Percentiles rank a stretch among this genome's conserved stretches.
phyloP scores from a whole-genome alignment of 2,329 filamentous ascomycete genomes.

The Fusarium sp. region DNA sequence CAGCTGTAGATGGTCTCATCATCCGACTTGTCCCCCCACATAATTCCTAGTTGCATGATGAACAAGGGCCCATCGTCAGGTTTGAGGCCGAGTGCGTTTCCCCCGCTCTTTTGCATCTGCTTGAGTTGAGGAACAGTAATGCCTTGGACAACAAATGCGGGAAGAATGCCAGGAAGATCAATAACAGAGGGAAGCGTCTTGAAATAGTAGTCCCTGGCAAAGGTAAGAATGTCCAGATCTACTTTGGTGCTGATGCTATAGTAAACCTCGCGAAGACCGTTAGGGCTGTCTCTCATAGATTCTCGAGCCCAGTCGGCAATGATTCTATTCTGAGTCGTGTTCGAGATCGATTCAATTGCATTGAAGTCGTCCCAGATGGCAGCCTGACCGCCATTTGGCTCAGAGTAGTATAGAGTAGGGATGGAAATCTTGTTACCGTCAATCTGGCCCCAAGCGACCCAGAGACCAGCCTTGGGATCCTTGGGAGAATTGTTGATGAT shows the following conservation, averaged over 20 bases:
- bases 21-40: constrained; percentile 40
- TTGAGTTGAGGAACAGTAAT: constrained; percentile 53
- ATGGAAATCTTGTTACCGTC: constrained; percentile 5
- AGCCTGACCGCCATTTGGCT: constrained; percentile 49
- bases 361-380: constrained; percentile 52
- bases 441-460: neutral
- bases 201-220: constrained; percentile 24
- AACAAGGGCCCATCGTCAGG: constrained; percentile 42
- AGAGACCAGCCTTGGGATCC: constrained; percentile 28
- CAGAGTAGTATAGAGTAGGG: constrained; percentile 52
- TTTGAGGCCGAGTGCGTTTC: constrained; percentile 48
- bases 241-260: constrained; percentile 26
- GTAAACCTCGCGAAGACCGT: constrained; percentile 16
- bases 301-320: constrained; percentile 9
- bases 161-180: constrained; percentile 40
- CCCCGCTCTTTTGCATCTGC: constrained; percentile 50
- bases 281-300: constrained; percentile 6
- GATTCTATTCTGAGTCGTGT: constrained; percentile 6
- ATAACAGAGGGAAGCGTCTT: constrained; percentile 39
- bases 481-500: constrained; percentile 16
- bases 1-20: constrained; percentile 49
- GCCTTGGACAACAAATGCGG: constrained; percentile 53
- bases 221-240: constrained; percentile 8
- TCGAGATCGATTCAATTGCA: constrained; percentile 39
- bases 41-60: constrained; percentile 10